These are phyloP conservation scores for Cladosporium sp. DNA, from an alignment of 2,329 filamentous ascomycete species.

Conservation along the genomic window DNA sequence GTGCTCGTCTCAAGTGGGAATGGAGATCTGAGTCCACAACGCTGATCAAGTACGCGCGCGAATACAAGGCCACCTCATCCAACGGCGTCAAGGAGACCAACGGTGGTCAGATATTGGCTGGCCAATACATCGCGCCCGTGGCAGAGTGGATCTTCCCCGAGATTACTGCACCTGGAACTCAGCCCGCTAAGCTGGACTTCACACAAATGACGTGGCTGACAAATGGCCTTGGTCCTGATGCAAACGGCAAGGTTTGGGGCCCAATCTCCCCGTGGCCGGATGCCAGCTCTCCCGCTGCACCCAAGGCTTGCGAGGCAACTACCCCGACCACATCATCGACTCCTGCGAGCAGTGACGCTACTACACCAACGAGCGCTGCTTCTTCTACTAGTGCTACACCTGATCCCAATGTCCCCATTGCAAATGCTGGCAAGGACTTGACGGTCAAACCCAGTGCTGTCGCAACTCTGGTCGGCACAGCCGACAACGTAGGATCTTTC, in stretches of 20 bases:
- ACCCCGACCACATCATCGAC: constrained; percentile 37
- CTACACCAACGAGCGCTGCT: neutral
- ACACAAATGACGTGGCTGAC: constrained; percentile 37
- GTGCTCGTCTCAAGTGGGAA: constrained; percentile 35
- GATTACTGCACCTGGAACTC: constrained; percentile 41
- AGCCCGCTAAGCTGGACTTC: constrained; percentile 40
- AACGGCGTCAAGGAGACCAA: constrained; percentile 41
- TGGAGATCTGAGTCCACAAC: constrained; percentile 36
- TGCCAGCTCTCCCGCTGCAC: constrained; percentile 31
- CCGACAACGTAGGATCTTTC: constrained; percentile 31
- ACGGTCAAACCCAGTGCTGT: constrained; percentile 33
- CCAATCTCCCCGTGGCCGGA: constrained; percentile 34
- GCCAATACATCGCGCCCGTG: constrained; percentile 46
- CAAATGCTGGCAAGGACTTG: constrained; percentile 28
- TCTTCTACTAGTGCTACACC: constrained; percentile 32
- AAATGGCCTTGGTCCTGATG: constrained; percentile 38
- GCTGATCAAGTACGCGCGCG: constrained; percentile 43
- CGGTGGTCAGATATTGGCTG: constrained; percentile 41
- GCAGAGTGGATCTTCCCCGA: constrained; percentile 50
- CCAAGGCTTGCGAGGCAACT: constrained; percentile 30
- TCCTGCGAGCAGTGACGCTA: constrained; percentile 36
- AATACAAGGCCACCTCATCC: constrained; percentile 44
- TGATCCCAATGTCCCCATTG: constrained; percentile 25
- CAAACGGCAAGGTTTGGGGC: constrained; percentile 38
- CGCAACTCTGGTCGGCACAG: constrained; percentile 31